Conservation (phyloP, 805 yeast species). For the Candida yuanshanica region DNA sequence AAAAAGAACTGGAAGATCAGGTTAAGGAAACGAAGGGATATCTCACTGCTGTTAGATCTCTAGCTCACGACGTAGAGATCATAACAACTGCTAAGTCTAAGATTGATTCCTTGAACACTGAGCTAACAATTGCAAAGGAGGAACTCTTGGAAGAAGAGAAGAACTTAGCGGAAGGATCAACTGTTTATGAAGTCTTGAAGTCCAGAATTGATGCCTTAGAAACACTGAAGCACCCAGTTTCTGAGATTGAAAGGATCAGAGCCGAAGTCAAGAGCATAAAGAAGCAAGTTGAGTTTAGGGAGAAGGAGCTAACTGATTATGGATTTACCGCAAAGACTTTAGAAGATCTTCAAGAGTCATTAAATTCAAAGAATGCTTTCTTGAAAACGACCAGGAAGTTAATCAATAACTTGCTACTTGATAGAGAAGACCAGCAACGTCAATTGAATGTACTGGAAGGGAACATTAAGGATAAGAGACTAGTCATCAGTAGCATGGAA, state of each 20-base stretch:
- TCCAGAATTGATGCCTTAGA: constrained; percentile 6
- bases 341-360: constrained; percentile 42
- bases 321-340: constrained; percentile 34
- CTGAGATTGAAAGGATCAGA: constrained; percentile 30
- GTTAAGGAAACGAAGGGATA: constrained; percentile 29
- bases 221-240: constrained; percentile 22
- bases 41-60: constrained; percentile 22
- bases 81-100: constrained; percentile 9
- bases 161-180: background rate
- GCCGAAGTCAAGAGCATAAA: constrained; percentile 27
- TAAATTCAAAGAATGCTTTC: constrained; percentile 31
- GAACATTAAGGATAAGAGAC: constrained; percentile 45
- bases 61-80: constrained; percentile 25
- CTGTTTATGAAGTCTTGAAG: background rate
- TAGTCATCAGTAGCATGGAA: constrained; percentile 49
- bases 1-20: constrained; percentile 28
- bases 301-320: constrained; percentile 31
- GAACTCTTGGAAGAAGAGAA: constrained; percentile 4
- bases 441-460: constrained; percentile 43
- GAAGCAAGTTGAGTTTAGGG: constrained; percentile 24
- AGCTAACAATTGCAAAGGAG: constrained; percentile 13
- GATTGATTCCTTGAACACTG: constrained; percentile 8
- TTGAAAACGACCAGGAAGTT: constrained; percentile 36
- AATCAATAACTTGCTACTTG: constrained; percentile 30
- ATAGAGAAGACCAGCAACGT: constrained; percentile 39